These are phyloP conservation scores for Coemansia pectinata DNA, from an alignment of 192 early-diverging fungal species.

Conservation along the genomic window DNA sequence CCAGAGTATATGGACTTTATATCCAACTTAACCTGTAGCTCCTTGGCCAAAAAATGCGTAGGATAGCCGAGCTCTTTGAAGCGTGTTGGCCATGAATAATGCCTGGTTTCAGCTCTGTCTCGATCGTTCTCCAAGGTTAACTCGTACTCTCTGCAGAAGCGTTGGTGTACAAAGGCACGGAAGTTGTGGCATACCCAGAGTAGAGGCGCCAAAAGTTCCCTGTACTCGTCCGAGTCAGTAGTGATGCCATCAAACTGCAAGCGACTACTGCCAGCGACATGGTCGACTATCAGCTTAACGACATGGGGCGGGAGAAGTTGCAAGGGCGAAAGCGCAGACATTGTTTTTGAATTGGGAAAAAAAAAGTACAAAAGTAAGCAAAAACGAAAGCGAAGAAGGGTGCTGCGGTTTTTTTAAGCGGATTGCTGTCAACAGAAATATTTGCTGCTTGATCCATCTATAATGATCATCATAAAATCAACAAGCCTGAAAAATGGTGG, in stretches of 20 bases:
- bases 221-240: background rate
- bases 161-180: background rate
- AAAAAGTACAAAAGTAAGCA: too few species aligned
- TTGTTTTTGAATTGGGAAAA: too few species aligned
- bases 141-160: background rate
- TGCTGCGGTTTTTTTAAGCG: too few species aligned
- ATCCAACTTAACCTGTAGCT: background rate
- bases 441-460: too few species aligned
- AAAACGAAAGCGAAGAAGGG: too few species aligned
- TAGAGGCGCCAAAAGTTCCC: background rate
- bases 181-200: conserved; percentile 1
- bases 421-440: too few species aligned
- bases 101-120: background rate
- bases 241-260: background rate
- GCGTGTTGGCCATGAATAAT: background rate
- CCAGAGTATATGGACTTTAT: background rate
- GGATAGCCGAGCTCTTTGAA: background rate
- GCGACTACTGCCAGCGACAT: background rate
- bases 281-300: background rate
- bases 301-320: background rate
- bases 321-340: background rate
- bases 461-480: too few species aligned
- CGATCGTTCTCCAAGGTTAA: background rate
- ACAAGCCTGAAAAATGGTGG: too few species aligned
- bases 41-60: background rate